A percentile compares a stretch with the other conserved stretches of the same genome.
Evolutionary conservation across 305 asterid species (phyloP).

Genomic region (Rubia tinctorum): DNA sequence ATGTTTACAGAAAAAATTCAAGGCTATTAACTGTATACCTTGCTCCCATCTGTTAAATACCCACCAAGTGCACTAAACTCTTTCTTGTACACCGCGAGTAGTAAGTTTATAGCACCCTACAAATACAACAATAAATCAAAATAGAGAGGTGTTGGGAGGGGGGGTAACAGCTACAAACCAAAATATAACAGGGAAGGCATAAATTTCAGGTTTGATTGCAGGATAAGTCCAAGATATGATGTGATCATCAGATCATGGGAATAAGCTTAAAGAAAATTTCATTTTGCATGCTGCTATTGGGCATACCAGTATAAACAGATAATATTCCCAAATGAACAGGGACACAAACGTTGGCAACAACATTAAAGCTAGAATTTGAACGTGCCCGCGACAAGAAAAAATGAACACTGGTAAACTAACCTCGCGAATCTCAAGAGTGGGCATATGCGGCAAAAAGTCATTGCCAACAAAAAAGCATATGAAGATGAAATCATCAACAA

Average conservation of each 20-base stretch:
- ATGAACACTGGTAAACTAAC: slow-evolving; percentile 35
- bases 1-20: neutral
- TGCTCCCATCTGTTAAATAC: slow-evolving; percentile 85
- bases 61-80: slow-evolving; percentile 84
- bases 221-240: neutral
- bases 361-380: neutral
- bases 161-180: too few relatives aligned
- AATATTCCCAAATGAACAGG: neutral
- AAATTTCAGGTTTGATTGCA: neutral
- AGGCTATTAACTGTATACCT: slow-evolving; percentile 45
- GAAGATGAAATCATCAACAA: slow-evolving; percentile 92
- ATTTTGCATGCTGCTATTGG: neutral
- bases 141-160: neutral
- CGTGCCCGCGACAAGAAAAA: neutral
- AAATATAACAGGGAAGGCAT: neutral
- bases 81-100: slow-evolving; percentile 91
- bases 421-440: slow-evolving; percentile 99
- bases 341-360: neutral
- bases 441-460: slow-evolving; percentile 99
- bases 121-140: slow-evolving; percentile 16
- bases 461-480: slow-evolving; percentile 98
- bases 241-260: neutral
- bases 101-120: slow-evolving; percentile 96
- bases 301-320: neutral
- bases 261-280: neutral